Percentiles rank a stretch among this genome's conserved stretches.
Conservation (phyloP, 2,329 filamentous ascomycete genomes). For the Xylaria hypoxylon region DNA sequence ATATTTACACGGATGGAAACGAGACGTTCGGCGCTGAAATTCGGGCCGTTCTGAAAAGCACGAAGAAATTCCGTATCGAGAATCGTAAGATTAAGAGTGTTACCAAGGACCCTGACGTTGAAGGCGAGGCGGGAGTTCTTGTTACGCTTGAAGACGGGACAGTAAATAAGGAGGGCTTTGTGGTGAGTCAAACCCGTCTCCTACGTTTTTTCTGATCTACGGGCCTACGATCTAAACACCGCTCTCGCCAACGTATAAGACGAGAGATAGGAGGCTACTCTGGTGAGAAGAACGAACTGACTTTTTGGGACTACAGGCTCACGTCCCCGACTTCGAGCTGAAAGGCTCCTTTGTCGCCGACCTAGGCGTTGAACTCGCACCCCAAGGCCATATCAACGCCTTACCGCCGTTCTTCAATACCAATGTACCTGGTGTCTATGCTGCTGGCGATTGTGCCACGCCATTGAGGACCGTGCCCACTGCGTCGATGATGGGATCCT, state of each 20-base stretch:
- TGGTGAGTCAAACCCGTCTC: slow-evolving; percentile 43
- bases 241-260: neutral
- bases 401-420: slow-evolving; percentile 61
- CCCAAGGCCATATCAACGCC: slow-evolving; percentile 58
- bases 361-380: slow-evolving; percentile 57
- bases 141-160: slow-evolving; percentile 53
- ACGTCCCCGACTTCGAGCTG: slow-evolving; percentile 54
- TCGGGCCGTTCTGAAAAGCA: slow-evolving; percentile 44
- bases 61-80: slow-evolving; percentile 55
- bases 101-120: slow-evolving; percentile 37
- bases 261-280: neutral
- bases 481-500: slow-evolving; percentile 46
- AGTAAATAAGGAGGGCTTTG: slow-evolving; percentile 54
- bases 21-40: slow-evolving; percentile 50
- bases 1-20: slow-evolving; percentile 64
- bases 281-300: slow-evolving; percentile 3
- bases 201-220: neutral
- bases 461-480: slow-evolving; percentile 44
- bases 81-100: slow-evolving; percentile 44
- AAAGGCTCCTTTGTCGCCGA: slow-evolving; percentile 57
- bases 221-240: neutral
- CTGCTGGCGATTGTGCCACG: slow-evolving; percentile 62
- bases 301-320: slow-evolving; percentile 41
- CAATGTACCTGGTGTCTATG: slow-evolving; percentile 63
- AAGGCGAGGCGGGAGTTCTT: slow-evolving; percentile 43